Percentiles rank a stretch among this genome's conserved stretches.
Conservation (phyloP, 768 basidiomycete species). For the Coprinopsis sp. region DNA sequence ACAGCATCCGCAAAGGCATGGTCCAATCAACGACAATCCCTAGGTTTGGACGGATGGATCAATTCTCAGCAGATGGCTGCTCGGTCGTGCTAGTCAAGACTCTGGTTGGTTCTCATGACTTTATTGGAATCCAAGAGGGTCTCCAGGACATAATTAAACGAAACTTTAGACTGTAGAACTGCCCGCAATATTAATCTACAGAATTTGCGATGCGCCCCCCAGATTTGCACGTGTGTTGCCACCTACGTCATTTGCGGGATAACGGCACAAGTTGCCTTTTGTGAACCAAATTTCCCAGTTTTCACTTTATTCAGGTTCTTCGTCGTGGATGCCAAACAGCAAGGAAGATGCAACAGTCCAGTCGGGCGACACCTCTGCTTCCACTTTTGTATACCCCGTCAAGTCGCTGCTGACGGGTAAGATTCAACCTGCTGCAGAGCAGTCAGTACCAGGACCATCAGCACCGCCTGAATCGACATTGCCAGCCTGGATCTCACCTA, state of each 20-base stretch:
- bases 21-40: slow-evolving; percentile 43
- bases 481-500: not conserved
- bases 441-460: not conserved
- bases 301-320: no score
- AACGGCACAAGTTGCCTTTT: no score
- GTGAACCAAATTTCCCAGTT: no score
- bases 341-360: no score
- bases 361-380: slow-evolving; percentile 2
- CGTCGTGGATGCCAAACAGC: no score
- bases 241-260: no score
- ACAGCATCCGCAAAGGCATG: slow-evolving; percentile 36
- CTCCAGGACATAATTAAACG: slow-evolving; percentile 57
- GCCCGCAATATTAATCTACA: not conserved
- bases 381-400: slow-evolving; percentile 36
- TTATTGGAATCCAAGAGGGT: slow-evolving; percentile 62
- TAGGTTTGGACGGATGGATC: slow-evolving; percentile 55
- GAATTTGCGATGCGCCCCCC: no score
- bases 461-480: not conserved
- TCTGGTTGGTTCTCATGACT: slow-evolving; percentile 58
- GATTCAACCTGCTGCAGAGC: slow-evolving; percentile 28
- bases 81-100: slow-evolving; percentile 60
- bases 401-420: slow-evolving; percentile 33
- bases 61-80: slow-evolving; percentile 42
- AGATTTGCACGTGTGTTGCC: no score
- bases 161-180: slow-evolving; percentile 1